Evolutionary conservation across 768 basidiomycete species (phyloP), one percentile per base, ranked within the genome.

Genomic region (Naganishia randhawae): DNA sequence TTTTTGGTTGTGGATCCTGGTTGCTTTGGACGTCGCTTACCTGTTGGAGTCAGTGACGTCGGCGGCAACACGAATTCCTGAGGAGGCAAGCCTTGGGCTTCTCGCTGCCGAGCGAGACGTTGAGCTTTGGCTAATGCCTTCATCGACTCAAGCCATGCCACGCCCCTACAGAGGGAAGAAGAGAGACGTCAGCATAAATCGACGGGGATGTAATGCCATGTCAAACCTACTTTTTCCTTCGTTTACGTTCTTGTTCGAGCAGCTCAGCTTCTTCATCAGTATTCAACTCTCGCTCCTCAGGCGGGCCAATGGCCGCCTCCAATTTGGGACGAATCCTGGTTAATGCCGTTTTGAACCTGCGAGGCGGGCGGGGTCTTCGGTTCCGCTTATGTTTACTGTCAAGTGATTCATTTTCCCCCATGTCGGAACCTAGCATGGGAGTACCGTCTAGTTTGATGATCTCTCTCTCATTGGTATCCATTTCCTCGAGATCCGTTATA

Each of bases 401-500:
- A 19, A 41, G 39, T 17, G 52, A 41, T 29, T 64, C 50, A 4
- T 45, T 39, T 6, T 67, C 52, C 37, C 53, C 39, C 66, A 35
- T 35, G 54, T 39, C 53, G 8, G 53, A 50, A 27, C 51, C 53
- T 33, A 63, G 35, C 4, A 54, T 27, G 25, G 54, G 66, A 31
- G 50, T 54, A 37, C 53, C 45, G 25, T 54, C 53, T 25, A 61
- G 14, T 14, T 61, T 61, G 22, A 67, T 55, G 31, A 67, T 67
- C 35, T 67, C 66, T 32, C 66, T 42, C 25, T 69, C 64, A 29
- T 66, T 66, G 42, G 42, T 64, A 19, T 69, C 63, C 51, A 55
- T 55, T 54, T 69, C 69, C 52, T 65, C 69, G 33, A 69, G 51
- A 41, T 69, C 69, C 22, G 69, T 69, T 22, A 69, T 69, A 55